A percentile compares a stretch with the other conserved stretches of the same genome.
These are phyloP conservation scores for Blastocystis sp. DNA, from an alignment of 352 stramenopile species.

Conservation along the genomic window DNA sequence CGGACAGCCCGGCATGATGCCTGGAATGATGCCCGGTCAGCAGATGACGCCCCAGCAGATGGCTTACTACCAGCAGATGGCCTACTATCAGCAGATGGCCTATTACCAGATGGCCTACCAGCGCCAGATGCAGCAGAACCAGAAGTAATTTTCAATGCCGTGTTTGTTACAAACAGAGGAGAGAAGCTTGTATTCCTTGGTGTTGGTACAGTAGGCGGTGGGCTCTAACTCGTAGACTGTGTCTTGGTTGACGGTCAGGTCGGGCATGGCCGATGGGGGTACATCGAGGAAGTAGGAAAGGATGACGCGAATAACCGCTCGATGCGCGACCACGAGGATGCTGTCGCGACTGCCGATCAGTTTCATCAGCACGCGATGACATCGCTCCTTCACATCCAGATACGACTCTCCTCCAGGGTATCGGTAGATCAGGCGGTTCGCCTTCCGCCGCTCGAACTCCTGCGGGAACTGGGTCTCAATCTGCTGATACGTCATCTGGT, in stretches of 20 bases:
- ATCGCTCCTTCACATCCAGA: constrained; percentile 85
- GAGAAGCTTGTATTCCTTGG: constrained; percentile 36
- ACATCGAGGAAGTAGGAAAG: constrained; percentile 65
- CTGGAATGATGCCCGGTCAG: background rate
- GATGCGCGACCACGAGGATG: constrained; percentile 60
- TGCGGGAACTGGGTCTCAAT: constrained; percentile 82
- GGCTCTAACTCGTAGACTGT: constrained; percentile 62
- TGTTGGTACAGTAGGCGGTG: constrained; percentile 66
- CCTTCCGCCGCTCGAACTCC: constrained; percentile 79
- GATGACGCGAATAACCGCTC: constrained; percentile 64
- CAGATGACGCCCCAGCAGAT: background rate
- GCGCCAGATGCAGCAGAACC: background rate
- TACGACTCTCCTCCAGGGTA: constrained; percentile 87
- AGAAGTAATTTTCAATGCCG: background rate
- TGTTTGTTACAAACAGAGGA: constrained; percentile 12
- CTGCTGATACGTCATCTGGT: constrained; percentile 82
- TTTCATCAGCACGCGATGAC: constrained; percentile 86
- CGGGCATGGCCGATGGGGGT: constrained; percentile 26
- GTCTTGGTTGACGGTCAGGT: constrained; percentile 32
- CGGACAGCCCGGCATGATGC: background rate
- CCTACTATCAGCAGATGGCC: background rate
- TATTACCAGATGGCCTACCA: background rate
- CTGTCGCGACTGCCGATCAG: constrained; percentile 80
- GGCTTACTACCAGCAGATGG: background rate
- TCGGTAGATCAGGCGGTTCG: constrained; percentile 86